These are phyloP conservation scores for Coix lacrymajobi DNA, from an alignment of 176 grass and related monocot species.

Conservation along the genomic window DNA sequence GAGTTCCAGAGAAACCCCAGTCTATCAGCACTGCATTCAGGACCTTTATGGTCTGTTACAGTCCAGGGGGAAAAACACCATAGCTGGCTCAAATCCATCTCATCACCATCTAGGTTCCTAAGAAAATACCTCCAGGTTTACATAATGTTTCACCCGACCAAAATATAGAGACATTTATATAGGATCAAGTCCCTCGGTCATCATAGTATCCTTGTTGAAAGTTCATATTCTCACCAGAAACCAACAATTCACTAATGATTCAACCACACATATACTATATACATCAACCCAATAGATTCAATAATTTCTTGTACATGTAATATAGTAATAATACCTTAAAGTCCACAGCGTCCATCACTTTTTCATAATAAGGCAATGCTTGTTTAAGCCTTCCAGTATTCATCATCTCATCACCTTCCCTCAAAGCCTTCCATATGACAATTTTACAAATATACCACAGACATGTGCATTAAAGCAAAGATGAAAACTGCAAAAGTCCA, in stretches of 20 bases:
- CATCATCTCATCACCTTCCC: conserved; percentile 83
- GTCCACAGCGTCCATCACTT: conserved; percentile 72
- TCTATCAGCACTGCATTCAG: neutral
- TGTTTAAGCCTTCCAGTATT: conserved; percentile 73
- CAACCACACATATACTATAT: neutral
- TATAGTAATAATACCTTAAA: conserved; percentile 63
- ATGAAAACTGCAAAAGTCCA: conserved; percentile 1
- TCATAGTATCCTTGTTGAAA: neutral
- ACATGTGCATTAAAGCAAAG: neutral
- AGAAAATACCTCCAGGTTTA: neutral
- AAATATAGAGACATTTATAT: neutral
- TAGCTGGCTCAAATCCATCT: neutral
- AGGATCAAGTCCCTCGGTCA: neutral
- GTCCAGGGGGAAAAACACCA: neutral
- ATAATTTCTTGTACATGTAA: neutral
- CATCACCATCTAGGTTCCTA: neutral
- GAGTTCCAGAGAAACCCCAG: neutral
- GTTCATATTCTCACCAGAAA: neutral
- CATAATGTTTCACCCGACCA: neutral
- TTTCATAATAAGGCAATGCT: conserved; percentile 86
- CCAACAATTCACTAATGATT: conserved; percentile 11
- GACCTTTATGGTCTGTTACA: neutral
- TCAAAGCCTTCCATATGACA: conserved; percentile 59
- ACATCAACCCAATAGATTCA: neutral
- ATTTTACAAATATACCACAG: conserved; percentile 1